Percentiles rank a stretch among this genome's conserved stretches.
Conservation (phyloP, 805 yeast genomes). For the Yarrowia porcina region DNA sequence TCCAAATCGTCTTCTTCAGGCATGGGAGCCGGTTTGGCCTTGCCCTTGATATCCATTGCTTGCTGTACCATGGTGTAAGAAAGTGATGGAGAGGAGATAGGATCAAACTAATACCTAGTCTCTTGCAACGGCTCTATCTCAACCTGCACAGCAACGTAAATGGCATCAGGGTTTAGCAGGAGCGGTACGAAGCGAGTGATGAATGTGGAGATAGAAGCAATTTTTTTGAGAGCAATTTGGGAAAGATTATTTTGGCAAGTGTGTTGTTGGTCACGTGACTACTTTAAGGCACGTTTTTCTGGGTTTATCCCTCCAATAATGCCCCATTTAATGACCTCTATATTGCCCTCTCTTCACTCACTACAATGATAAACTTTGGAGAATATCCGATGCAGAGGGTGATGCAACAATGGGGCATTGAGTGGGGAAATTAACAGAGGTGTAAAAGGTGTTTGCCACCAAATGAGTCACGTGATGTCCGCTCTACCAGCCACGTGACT, state of each 20-base stretch:
- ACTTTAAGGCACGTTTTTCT: background rate
- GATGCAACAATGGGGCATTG: background rate
- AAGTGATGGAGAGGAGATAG: background rate
- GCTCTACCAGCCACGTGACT: too few species aligned
- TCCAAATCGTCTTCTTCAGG: constrained; percentile 6
- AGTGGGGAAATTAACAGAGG: too few species aligned
- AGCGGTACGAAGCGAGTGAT: background rate
- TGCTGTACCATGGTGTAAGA: background rate
- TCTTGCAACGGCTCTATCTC: constrained; percentile 7
- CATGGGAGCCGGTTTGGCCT: background rate
- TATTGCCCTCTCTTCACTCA: background rate
- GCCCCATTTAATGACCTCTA: too few species aligned
- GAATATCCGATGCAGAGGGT: background rate
- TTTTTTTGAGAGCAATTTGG: background rate
- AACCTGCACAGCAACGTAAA: constrained; percentile 15
- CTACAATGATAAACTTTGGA: constrained; percentile 2
- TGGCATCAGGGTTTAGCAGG: background rate
- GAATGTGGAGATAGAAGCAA: background rate
- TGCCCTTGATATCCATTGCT: constrained; percentile 15
- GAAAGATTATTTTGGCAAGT: background rate
- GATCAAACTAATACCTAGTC: background rate
- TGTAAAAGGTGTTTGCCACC: too few species aligned
- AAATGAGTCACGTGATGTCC: too few species aligned
- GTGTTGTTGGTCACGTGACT: background rate
- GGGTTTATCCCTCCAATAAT: background rate